Evolutionary conservation across 23 red algal genomes (phyloP), one percentile per base, ranked within the genome.

Genomic region (Gracilaria domingensis): DNA sequence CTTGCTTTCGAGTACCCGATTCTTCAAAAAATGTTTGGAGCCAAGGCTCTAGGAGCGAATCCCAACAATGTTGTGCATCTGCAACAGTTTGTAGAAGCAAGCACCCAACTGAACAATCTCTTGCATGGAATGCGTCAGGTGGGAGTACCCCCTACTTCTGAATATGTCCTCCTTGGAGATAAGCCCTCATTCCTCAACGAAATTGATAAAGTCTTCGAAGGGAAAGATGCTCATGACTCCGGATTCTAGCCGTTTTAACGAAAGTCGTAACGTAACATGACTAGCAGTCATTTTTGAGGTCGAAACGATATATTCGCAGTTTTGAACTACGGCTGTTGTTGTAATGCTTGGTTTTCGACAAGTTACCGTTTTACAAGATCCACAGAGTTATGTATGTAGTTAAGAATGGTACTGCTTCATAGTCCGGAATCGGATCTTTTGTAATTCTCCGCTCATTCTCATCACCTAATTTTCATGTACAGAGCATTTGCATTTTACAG

Each of bases 1-100:
- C 25, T 2, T 70, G 23, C 25, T 70, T 4, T 70, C 65, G 4
- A 38, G 65, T 34, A 70, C 35, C 25, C 65, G 3, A 70, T 70
- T 38, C 65, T 70, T 70, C 65, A 70, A 38, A 9, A 70, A 34
- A 38, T 38, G 23, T 70, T 70, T 34, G 65, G 65, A 36, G 35
- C 65, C 65, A 70, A 70, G 25, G 35, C 24, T 33, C 2, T 38
- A 8, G 65, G 65, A 16, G 35, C 35, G 28, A 70, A 70, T 38
- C 25, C 35, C 3, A 70, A 17, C 28, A 70, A 70, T 34, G 4
- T 26, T 17, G 28, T 70, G 35, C 65, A 70, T 38, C 65, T 4
- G 13, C 65, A 70, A 26, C 65, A 70, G 35, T 36, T 70, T 33
- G 65, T 34, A 12, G 65, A 70, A 17, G 65, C 23, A 17, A 70